phyloP scores from a whole-genome alignment of 352 stramenopile species.

The Phytophthora pisi region DNA sequence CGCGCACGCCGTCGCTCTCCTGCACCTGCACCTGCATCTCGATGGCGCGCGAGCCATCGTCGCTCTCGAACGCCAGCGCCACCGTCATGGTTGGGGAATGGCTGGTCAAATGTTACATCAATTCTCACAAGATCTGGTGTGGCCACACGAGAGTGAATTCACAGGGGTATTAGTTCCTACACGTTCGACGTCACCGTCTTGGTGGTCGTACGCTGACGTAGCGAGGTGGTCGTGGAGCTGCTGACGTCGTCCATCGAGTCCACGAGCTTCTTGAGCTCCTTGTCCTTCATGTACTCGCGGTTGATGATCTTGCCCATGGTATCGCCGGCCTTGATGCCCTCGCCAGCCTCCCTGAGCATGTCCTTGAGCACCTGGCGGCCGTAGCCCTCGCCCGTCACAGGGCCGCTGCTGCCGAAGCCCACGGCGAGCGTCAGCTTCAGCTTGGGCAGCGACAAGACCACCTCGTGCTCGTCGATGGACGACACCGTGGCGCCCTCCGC shows the following conservation, averaged over 20 bases:
- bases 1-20: constrained; percentile 60
- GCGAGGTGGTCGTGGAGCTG: constrained; percentile 24
- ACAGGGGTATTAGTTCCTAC: constrained; percentile 26
- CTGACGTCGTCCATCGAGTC: constrained; percentile 39
- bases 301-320: constrained; percentile 83
- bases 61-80: constrained; percentile 77
- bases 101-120: constrained; percentile 1
- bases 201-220: constrained; percentile 57
- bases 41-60: constrained; percentile 82
- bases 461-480: constrained; percentile 85
- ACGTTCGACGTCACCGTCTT: constrained; percentile 27
- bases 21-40: constrained; percentile 66
- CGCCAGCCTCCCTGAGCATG: constrained; percentile 71
- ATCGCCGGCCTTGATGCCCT: constrained; percentile 61
- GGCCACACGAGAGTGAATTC: constrained; percentile 25
- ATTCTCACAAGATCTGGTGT: constrained; percentile 7
- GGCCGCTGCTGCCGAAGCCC: constrained; percentile 79
- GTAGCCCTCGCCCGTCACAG: constrained; percentile 77
- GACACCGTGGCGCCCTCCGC: constrained; percentile 59
- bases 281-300: constrained; percentile 69
- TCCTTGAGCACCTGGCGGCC: constrained; percentile 65
- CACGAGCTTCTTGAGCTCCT: constrained; percentile 50
- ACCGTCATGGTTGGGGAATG: constrained; percentile 56
- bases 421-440: constrained; percentile 86
- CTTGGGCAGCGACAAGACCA: constrained; percentile 77